phyloP scores from a whole-genome alignment of 2,329 filamentous ascomycete genomes.

The Cercospora zeae-maydis region DNA sequence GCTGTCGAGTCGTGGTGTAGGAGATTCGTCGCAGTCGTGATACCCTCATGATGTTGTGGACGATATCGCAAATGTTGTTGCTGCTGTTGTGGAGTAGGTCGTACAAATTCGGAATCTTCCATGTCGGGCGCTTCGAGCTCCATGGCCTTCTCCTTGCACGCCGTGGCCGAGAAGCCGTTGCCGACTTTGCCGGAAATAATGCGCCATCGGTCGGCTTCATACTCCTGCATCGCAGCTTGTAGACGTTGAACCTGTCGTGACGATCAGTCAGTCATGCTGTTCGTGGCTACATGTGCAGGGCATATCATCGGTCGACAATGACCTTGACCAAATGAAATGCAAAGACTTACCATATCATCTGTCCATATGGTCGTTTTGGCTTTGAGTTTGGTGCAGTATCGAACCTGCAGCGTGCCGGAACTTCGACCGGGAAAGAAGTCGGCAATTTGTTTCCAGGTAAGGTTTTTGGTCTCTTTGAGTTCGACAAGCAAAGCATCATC shows the following conservation, averaged over 20 bases:
- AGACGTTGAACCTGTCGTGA: conserved; percentile 63
- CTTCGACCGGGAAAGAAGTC: conserved; percentile 92
- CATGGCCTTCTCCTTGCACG: conserved; percentile 76
- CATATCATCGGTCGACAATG: background rate
- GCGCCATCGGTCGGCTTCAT: conserved; percentile 89
- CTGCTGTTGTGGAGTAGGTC: conserved; percentile 9
- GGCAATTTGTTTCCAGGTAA: conserved; percentile 97
- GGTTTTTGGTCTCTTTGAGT: conserved; percentile 87
- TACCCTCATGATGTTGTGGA: conserved; percentile 1
- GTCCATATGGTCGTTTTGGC: conserved; percentile 92
- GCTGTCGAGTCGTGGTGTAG: conserved; percentile 10
- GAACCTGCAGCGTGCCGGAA: conserved; percentile 85
- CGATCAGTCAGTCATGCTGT: background rate
- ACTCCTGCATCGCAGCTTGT: conserved; percentile 72
- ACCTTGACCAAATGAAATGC: background rate
- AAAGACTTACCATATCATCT: conserved; percentile 71
- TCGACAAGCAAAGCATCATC: conserved; percentile 85
- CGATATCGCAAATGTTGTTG: background rate
- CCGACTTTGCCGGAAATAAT: conserved; percentile 89
- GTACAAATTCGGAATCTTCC: conserved; percentile 16
- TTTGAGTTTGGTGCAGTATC: conserved; percentile 92
- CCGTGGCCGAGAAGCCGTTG: conserved; percentile 79
- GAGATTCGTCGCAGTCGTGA: conserved; percentile 14
- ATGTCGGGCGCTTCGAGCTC: conserved; percentile 48
- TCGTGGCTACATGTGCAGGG: background rate